Evolutionary conservation across 1,284 basidiomycete genomes (phyloP), one percentile per base, ranked within the genome.

Genomic region (Pascua sp.): DNA sequence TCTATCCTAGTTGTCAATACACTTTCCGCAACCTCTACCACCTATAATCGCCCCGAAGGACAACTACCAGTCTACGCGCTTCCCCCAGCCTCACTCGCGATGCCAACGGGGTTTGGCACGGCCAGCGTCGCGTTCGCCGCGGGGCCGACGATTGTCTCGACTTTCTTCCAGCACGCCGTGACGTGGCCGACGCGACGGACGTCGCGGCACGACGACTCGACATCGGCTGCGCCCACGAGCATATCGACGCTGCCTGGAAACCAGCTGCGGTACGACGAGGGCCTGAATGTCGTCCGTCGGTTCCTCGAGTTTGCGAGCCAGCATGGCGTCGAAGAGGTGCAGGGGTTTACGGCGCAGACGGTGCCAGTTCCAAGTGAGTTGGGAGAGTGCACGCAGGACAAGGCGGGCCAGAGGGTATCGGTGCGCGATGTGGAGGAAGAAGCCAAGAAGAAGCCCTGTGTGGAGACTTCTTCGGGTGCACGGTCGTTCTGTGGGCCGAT

Each of bases 271-370:
- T 77, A 77, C 51, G 73, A 77, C 32, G 73, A 75, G 55, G 75
- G 75, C 3, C 56, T 77, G 38, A 66, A 72, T 47, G 65, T 75
- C 37, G 67, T 75, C 17, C 66, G 66, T 49, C 50, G 67, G 12
- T 77, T 77, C 45, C 59, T 77, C 24, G 69, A 75, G 11, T 73
- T 69, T 60, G 68, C 72, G 10, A 71, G 67, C 40, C 62, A 64
- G 44, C 69, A 73, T 61, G 69, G 70, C 36, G 71, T 80, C 10
- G 77, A 76, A 52, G 76, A 79, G 49, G 69, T 79, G 15, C 79
- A 80, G 59, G 66, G 67, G 7, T 80, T 77, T 58, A 78, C 77
- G 2, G 76, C 74, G 2, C 75, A 72, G 65, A 61, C 67, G 10
- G 67, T 78, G 4, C 77, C 76, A 0, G 65, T 64, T 8, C 69